Base-by-base conservation (phyloP, 2,329 filamentous ascomycete species). In the Pseudogymnoascus sp. region DNA sequence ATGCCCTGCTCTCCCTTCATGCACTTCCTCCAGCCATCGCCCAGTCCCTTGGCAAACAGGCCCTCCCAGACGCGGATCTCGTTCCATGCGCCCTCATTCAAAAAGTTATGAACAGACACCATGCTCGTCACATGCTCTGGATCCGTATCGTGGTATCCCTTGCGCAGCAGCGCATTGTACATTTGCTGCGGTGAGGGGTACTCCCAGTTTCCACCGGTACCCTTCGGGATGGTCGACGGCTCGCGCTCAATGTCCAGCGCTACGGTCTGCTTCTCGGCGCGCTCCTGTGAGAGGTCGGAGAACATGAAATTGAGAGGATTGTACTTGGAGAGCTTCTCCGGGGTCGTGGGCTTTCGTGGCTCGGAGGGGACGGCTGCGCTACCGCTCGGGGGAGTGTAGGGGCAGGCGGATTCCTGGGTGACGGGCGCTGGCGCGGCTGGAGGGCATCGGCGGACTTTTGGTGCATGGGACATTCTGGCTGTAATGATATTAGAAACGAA, bases 141-240 rank as follows among this genome's bases (percentile, higher is more conserved):
- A 62, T 96, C 93, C 0, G 95, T 97, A 74, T 97, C 93, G 0
- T 89, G 92, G 76, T 97, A 95, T 63, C 95, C 95, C 77, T 99
- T 99, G 67, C 95, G 88, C 65, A 97, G 79, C 77, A 99, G 88
- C 6, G 95, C 95, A 72, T 99, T 97, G 81, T 97, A 99, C 95
- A 99, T 99, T 77, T 99, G 95, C 78, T 99, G 95, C 0, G 95
- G 93, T 0, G 92, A 97, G 0, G 95, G 95, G 73, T 99, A 99
- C 76, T 97, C 95, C 95, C 95, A 99, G 71, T 90, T 96, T 55
- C 87, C 85, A 58, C 85, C 83, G 64, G 89, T 86, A 70, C 90
- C 91, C 69, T 89, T 89, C n/a, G 95, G 95, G 69, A 99, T 99
- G 0, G 93, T 92, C 0, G 91, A 96, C 31, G 83, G 78, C 75